Conservation (phyloP, 2,329 filamentous ascomycete genomes). For the Hypocreales sp. region DNA sequence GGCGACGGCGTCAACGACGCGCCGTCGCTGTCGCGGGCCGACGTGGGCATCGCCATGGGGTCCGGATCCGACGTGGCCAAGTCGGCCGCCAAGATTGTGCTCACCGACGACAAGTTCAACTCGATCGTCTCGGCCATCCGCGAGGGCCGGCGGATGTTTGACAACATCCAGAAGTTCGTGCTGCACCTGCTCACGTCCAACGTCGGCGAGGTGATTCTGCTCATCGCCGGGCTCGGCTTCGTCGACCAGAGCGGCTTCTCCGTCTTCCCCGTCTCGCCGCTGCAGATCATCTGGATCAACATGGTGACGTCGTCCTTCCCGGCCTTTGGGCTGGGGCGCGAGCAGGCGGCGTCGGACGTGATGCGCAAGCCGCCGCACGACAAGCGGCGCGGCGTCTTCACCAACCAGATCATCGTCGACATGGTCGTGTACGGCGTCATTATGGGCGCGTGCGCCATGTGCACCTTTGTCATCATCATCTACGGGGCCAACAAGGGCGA, state of each 20-base stretch:
- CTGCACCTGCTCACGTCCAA: constrained; percentile 68
- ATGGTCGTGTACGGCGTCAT: constrained; percentile 67
- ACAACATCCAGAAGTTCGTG: constrained; percentile 82
- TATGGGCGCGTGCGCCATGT: constrained; percentile 55
- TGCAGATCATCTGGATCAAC: constrained; percentile 89
- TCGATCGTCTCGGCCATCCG: constrained; percentile 72
- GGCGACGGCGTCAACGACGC: constrained; percentile 82
- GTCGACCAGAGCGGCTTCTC: constrained; percentile 56
- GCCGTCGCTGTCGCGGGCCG: constrained; percentile 63
- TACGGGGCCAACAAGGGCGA: constrained; percentile 38
- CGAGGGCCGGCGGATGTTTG: constrained; percentile 72
- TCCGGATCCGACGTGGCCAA: constrained; percentile 77
- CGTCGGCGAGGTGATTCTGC: constrained; percentile 66
- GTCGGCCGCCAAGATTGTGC: constrained; percentile 64
- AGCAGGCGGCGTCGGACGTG: constrained; percentile 59
- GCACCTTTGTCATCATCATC: constrained; percentile 50
- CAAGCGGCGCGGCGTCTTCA: constrained; percentile 55
- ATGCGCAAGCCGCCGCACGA: constrained; percentile 69
- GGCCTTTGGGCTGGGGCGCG: constrained; percentile 76
- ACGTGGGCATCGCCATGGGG: constrained; percentile 88
- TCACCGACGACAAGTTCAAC: constrained; percentile 81
- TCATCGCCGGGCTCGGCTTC: constrained; percentile 71
- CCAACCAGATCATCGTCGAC: constrained; percentile 60
- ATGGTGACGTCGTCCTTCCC: constrained; percentile 82
- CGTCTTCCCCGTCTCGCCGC: constrained; percentile 72